These are phyloP conservation scores for Psilocybe subaeruginosa DNA, from an alignment of 768 basidiomycete genomes.

Conservation along the genomic window DNA sequence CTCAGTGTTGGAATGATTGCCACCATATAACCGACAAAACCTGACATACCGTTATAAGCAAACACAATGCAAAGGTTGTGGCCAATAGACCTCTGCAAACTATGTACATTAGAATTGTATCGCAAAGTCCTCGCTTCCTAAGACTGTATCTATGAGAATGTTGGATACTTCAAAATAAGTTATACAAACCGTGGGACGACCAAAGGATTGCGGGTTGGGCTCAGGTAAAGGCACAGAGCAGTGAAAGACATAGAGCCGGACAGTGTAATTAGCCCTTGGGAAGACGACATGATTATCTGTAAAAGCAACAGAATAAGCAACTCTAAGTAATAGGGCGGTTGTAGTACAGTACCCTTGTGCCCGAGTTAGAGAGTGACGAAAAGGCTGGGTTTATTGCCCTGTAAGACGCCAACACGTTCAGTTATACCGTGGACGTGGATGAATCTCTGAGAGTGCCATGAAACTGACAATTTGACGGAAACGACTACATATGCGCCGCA, in stretches of 20 bases:
- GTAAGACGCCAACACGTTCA: not conserved
- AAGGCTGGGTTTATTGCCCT: not conserved
- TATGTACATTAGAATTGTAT: conserved; percentile 16
- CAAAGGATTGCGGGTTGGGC: not conserved
- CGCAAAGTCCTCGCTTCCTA: not conserved
- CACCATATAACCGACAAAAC: not conserved
- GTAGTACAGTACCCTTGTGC: not conserved
- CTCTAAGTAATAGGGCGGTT: not conserved
- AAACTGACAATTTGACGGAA: not conserved
- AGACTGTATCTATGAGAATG: not conserved
- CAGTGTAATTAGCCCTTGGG: not conserved
- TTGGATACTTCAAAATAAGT: not conserved
- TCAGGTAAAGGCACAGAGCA: not conserved
- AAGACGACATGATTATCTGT: not conserved
- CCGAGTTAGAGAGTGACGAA: not conserved
- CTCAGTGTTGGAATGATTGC: not conserved
- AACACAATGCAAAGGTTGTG: conserved; percentile 23
- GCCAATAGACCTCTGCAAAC: conserved; percentile 19
- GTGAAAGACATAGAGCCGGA: not conserved
- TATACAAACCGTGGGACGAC: not conserved
- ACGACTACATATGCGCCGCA: not conserved
- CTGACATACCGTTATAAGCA: conserved; percentile 19
- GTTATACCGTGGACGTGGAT: conserved; percentile 18
- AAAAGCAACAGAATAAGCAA: not conserved
- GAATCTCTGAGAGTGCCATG: not conserved